Evolutionary conservation across 2,329 filamentous ascomycete genomes (phyloP), one percentile per base, ranked within the genome.

Genomic region (Alternaria dauci): DNA sequence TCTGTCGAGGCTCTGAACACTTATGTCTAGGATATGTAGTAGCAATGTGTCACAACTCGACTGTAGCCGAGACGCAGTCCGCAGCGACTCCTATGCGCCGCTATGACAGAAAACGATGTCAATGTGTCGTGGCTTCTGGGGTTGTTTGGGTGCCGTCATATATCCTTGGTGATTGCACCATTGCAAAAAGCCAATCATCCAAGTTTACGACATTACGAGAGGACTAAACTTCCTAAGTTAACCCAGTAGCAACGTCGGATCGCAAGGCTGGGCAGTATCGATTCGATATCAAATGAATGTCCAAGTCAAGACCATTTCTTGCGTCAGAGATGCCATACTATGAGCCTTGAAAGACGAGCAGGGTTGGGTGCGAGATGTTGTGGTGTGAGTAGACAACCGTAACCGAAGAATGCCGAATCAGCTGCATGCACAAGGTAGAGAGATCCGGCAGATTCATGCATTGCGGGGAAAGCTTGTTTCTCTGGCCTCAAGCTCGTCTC

Each of bases 401-500:
- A 42, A 42, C 39, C 12, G 48, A 46, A 43, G 44, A 46, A 43
- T 57, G 55, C 53, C 55, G 30, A 58, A 71, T 60, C 55, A 43
- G 26, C 57, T 32, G 28, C 52, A 52, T 47, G 57, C 52, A 62
- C 57, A 63, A 52, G 59, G 63, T 48, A 14, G 57, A 65, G 62
- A 39, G 59, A 39, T 67, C 64, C 70, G 72, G 72, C 68, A 74
- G 65, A 73, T 72, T 55, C 26, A 62, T 68, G 68, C 65, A 74
- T 68, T 70, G 70, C 70, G 67, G 71, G 71, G 66, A 73, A 73
- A 71, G 71, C 71, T 74, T 74, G 57, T 61, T 69, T 36, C 54
- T 55, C 58, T 52, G 52, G 62, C 55, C 61, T 62, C 63, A 59
- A 64, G 57, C 61, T 55, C 48, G 25, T 55, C 38, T 25, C 55